Conservation (phyloP, 176 grass and related monocot species). For the Zea luxurians region DNA sequence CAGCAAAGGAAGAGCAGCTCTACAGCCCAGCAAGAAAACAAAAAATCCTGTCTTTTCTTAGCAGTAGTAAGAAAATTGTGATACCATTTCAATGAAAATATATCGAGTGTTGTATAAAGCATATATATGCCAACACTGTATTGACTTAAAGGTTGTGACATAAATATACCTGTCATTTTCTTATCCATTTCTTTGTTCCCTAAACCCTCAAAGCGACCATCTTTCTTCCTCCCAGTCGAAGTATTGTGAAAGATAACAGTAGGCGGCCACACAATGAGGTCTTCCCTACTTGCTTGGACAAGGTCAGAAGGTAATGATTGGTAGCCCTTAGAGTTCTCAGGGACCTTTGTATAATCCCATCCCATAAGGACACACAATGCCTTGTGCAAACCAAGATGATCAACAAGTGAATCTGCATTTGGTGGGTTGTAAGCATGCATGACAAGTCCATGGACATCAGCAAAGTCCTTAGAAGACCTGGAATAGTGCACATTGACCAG, state of each 20-base stretch:
- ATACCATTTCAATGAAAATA: neutral
- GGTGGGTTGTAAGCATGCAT: slow-evolving; percentile 83
- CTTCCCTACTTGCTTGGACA: slow-evolving; percentile 85
- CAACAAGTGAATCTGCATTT: slow-evolving; percentile 68
- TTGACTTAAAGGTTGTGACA: slow-evolving; percentile 34
- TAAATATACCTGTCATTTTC: slow-evolving; percentile 86
- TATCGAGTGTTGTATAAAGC: neutral
- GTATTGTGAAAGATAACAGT: slow-evolving; percentile 90
- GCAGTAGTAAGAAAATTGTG: neutral
- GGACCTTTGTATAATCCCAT: slow-evolving; percentile 83
- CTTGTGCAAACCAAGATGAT: slow-evolving; percentile 97
- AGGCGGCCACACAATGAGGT: slow-evolving; percentile 92
- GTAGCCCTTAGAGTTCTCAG: slow-evolving; percentile 92
- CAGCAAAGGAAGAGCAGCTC: slow-evolving; percentile 17
- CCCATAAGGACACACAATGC: slow-evolving; percentile 96
- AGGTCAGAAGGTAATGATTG: slow-evolving; percentile 78
- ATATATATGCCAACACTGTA: slow-evolving; percentile 32
- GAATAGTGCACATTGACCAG: slow-evolving; percentile 61
- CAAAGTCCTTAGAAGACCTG: slow-evolving; percentile 95
- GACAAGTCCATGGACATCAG: slow-evolving; percentile 82
- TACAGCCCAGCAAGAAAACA: slow-evolving; percentile 18
- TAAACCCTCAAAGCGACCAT: slow-evolving; percentile 83
- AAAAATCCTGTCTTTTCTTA: neutral
- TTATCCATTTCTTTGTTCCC: slow-evolving; percentile 99
- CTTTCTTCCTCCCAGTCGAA: slow-evolving; percentile 81